Conservation (phyloP, 2,329 filamentous ascomycete species). For the Ceratocystis lukuohia region DNA sequence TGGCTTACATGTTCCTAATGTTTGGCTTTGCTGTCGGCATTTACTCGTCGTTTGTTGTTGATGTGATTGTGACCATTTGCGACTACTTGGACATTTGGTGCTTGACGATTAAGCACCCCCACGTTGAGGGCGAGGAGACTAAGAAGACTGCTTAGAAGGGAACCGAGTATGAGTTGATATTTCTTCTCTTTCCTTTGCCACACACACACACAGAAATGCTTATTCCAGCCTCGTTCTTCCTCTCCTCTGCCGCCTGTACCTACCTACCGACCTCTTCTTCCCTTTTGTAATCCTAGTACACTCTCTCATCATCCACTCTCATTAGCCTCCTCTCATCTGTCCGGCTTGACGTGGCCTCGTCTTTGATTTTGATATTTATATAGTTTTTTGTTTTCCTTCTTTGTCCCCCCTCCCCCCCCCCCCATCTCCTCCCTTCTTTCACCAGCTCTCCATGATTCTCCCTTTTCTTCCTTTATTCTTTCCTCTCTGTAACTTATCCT, state of each 20-base stretch:
- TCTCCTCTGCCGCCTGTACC: not conserved
- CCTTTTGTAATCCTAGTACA: not conserved
- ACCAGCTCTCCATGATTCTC: not conserved
- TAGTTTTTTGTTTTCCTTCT: not conserved
- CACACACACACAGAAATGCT: not conserved
- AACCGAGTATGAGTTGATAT: not conserved
- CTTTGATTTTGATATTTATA: not conserved
- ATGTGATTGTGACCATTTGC: constrained; percentile 94
- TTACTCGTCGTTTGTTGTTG: constrained; percentile 95
- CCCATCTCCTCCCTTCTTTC: not conserved
- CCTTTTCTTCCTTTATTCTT: not conserved
- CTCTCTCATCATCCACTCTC: not conserved
- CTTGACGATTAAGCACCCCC: constrained; percentile 83
- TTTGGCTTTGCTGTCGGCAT: constrained; percentile 73
- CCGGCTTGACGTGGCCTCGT: no score
- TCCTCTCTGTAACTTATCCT: no score
- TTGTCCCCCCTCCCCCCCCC: not conserved
- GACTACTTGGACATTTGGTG: constrained; percentile 99
- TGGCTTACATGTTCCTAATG: constrained; percentile 81
- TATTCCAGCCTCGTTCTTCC: not conserved
- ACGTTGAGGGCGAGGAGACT: constrained; percentile 33
- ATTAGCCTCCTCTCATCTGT: not conserved
- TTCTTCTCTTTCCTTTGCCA: not conserved
- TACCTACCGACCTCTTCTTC: not conserved
- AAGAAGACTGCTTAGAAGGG: constrained; percentile 30